Conservation (phyloP, 495 filamentous ascomycete genomes). For the Aspergillus ellipticus region DNA sequence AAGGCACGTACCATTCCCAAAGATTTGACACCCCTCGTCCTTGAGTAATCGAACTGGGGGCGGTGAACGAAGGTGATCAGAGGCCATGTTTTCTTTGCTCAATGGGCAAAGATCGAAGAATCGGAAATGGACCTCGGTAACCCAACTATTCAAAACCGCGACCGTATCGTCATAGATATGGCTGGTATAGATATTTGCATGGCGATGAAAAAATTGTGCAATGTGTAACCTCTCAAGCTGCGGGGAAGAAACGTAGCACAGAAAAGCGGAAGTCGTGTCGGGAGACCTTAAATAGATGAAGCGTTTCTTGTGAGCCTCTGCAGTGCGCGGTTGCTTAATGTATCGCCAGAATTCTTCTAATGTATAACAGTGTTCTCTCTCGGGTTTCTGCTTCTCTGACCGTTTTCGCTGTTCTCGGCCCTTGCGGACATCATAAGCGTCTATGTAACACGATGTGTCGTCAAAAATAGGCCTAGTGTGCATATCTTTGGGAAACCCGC, state of each 20-base stretch:
- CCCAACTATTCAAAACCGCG: slow-evolving; percentile 5
- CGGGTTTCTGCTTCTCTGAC: not conserved
- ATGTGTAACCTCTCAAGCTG: slow-evolving; percentile 3
- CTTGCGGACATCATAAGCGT: slow-evolving; percentile 5
- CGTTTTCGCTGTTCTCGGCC: slow-evolving; percentile 6
- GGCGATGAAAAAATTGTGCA: slow-evolving; percentile 8
- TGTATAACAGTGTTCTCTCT: not conserved
- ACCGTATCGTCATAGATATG: slow-evolving; percentile 8
- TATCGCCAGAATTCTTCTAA: not conserved
- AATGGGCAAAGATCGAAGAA: not conserved
- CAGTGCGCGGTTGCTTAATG: not conserved
- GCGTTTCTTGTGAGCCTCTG: slow-evolving; percentile 1
- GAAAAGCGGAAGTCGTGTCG: not conserved
- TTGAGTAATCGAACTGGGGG: not conserved
- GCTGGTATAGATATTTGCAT: slow-evolving; percentile 5
- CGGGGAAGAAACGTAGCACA: slow-evolving; percentile 8
- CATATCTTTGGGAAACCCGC: not conserved
- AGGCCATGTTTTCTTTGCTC: not conserved
- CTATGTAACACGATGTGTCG: no score
- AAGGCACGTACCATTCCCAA: not conserved
- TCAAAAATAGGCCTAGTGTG: no score
- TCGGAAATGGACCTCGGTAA: slow-evolving; percentile 7
- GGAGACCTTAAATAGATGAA: slow-evolving; percentile 9
- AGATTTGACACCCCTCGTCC: not conserved
- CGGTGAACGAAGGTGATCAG: not conserved